phyloP scores from a whole-genome alignment of 805 yeast genomes.

The Nakazawaea populi region DNA sequence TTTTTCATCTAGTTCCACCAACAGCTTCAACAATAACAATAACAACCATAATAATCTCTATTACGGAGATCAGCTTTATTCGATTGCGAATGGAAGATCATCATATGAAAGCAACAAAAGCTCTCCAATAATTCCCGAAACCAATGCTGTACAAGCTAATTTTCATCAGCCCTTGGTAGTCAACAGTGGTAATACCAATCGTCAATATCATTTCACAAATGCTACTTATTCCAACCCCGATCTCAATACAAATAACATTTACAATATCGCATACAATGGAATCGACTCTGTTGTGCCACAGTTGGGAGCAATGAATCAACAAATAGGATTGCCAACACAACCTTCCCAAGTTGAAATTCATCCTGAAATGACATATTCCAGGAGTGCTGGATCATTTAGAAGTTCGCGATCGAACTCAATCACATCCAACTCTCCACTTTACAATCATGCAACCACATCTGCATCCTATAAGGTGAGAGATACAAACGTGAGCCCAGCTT shows the following conservation, averaged over 20 bases:
- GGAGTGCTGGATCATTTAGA: not conserved
- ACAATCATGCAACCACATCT: not conserved
- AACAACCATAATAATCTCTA: not conserved
- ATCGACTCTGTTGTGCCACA: not conserved
- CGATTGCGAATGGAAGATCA: not conserved
- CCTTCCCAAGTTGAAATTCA: not conserved
- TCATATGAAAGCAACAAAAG: not conserved
- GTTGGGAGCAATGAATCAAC: too few relatives aligned
- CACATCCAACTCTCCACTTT: not conserved
- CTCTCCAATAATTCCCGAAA: not conserved
- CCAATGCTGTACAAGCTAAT: not conserved
- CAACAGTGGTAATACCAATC: not conserved
- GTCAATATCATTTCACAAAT: not conserved
- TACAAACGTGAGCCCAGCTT: not conserved
- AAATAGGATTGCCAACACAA: not conserved
- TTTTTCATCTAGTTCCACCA: not conserved
- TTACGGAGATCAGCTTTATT: slow-evolving; percentile 1
- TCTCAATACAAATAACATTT: too few relatives aligned
- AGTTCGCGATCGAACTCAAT: slow-evolving; percentile 2
- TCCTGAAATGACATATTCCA: not conserved
- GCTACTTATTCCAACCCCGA: too few relatives aligned
- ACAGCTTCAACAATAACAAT: not conserved
- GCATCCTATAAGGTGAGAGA: not conserved
- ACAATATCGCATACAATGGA: not conserved
- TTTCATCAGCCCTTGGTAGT: not conserved